Conservation (phyloP, 176 grass and related monocot genomes). For the Lolium multiflorum region DNA sequence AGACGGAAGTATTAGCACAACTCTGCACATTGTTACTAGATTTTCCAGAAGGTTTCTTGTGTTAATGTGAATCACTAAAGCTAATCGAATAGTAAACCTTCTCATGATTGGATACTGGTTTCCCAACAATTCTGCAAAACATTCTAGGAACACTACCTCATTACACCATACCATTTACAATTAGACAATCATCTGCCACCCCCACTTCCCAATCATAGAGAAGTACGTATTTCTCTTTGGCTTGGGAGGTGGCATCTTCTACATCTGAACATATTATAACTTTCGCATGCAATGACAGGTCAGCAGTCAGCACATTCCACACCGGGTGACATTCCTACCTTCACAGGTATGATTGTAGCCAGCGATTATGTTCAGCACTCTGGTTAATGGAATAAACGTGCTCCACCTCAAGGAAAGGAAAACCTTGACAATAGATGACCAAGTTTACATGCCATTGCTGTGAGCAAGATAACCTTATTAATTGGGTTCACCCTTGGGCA, state of each 20-base stretch:
- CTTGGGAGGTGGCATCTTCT: too few species aligned
- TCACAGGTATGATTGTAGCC: too few species aligned
- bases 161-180: neutral
- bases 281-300: too few species aligned
- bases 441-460: neutral
- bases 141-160: neutral
- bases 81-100: slow-evolving; percentile 3
- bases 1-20: neutral
- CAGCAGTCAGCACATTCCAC: too few species aligned
- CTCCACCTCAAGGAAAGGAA: neutral
- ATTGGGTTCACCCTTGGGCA: neutral
- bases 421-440: neutral
- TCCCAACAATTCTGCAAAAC: neutral
- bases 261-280: too few species aligned
- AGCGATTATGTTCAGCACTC: too few species aligned
- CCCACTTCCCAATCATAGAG: neutral
- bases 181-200: neutral
- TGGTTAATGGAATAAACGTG: neutral
- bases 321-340: too few species aligned
- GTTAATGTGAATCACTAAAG: neutral
- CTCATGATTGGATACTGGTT: neutral
- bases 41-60: neutral
- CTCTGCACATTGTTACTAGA: neutral
- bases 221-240: too few species aligned
- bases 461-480: slow-evolving; percentile 3